phyloP scores from a whole-genome alignment of 345 rosid genomes.

The Draba incana region DNA sequence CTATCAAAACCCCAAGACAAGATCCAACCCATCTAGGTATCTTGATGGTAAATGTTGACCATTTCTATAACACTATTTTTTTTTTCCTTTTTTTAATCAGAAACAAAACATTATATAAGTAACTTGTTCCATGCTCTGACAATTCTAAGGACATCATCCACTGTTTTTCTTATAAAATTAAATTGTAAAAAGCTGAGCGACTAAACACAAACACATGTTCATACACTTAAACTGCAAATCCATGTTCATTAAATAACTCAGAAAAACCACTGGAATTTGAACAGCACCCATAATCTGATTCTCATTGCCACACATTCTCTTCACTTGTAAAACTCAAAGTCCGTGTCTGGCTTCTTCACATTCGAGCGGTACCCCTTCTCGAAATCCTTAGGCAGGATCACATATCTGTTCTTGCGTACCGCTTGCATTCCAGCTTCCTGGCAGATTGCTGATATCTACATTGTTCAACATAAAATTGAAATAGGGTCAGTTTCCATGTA shows the following conservation, averaged over 20 bases:
- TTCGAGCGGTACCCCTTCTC: constrained; percentile 96
- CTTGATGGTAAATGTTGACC: background rate
- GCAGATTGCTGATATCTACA: constrained; percentile 93
- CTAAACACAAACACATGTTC: constrained; percentile 29
- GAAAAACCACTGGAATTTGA: constrained; percentile 27
- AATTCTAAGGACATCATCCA: constrained; percentile 1
- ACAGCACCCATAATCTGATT: constrained; percentile 29
- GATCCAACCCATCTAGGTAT: constrained; percentile 20
- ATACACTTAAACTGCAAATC: constrained; percentile 35
- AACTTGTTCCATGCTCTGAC: constrained; percentile 17
- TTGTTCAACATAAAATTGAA: constrained; percentile 1
- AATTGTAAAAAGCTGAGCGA: constrained; percentile 13
- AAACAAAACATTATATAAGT: background rate
- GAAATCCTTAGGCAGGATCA: constrained; percentile 93
- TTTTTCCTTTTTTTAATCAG: background rate
- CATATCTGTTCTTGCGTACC: constrained; percentile 95
- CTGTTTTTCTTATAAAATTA: constrained; percentile 14
- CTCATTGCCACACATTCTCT: constrained; percentile 23
- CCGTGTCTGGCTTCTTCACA: constrained; percentile 99
- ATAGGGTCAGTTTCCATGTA: background rate
- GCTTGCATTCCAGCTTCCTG: constrained; percentile 99
- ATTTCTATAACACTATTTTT: background rate
- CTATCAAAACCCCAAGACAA: constrained; percentile 19
- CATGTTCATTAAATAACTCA: constrained; percentile 27
- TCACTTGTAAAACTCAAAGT: constrained; percentile 95